These are phyloP conservation scores for Brasilioporus rufonigricans DNA, from an alignment of 768 basidiomycete genomes.

Conservation along the genomic window DNA sequence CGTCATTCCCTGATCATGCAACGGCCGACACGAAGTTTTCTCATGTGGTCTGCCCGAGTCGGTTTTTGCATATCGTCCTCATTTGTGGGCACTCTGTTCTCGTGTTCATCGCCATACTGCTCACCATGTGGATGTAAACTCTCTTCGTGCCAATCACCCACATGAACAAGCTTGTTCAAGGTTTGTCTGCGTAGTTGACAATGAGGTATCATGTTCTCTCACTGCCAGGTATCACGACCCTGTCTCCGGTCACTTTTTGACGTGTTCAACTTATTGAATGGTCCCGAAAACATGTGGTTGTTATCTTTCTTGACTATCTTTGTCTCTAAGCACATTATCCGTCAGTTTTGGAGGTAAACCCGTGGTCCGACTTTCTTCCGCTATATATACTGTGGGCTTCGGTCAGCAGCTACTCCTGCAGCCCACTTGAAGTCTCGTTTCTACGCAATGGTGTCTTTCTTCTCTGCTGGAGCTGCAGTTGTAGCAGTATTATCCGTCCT, in stretches of 20 bases:
- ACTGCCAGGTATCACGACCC: neutral
- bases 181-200: neutral
- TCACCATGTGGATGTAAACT: neutral
- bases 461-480: neutral
- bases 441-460: conserved; percentile 18
- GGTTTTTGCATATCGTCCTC: neutral
- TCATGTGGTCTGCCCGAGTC: neutral
- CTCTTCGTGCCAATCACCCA: neutral
- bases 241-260: too few relatives aligned
- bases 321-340: too few relatives aligned
- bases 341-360: neutral
- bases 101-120: neutral
- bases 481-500: conserved; percentile 11
- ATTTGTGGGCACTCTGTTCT: neutral
- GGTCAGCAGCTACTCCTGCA: neutral
- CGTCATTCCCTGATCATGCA: neutral
- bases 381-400: conserved; percentile 18
- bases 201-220: neutral
- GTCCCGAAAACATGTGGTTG: neutral
- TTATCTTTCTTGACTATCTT: too few relatives aligned
- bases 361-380: neutral
- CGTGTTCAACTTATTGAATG: neutral
- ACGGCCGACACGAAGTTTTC: neutral
- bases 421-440: neutral
- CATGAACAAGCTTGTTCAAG: neutral